Conservation (phyloP, 345 rosid species). For the Citrus hindsii region DNA sequence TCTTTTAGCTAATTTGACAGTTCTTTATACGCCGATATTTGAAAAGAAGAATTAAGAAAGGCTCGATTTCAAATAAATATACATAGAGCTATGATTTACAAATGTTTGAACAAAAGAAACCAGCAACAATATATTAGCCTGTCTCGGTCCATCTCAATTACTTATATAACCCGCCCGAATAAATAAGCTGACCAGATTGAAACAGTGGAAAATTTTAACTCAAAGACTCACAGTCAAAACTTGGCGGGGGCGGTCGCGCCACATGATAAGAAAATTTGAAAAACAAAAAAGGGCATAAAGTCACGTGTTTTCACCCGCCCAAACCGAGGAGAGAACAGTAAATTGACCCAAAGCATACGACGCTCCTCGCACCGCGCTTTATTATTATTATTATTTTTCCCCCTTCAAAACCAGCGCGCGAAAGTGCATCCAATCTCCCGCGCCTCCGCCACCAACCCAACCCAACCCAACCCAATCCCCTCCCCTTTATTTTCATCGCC, state of each 20-base stretch:
- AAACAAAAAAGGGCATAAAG: background rate
- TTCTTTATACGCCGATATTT: too few species aligned
- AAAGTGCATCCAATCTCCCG: conserved; percentile 59
- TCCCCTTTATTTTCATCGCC: conserved; percentile 14
- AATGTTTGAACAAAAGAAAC: too few species aligned
- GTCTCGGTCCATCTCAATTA: too few species aligned
- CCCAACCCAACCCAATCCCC: conserved; percentile 14
- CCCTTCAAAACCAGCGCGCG: conserved; percentile 57
- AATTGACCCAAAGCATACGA: conserved; percentile 1
- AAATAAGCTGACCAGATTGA: too few species aligned
- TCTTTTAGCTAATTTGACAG: too few species aligned
- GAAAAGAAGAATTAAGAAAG: too few species aligned
- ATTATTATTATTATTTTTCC: background rate
- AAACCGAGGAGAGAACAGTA: conserved; percentile 20
- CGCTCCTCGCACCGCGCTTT: conserved; percentile 19
- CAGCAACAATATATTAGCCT: too few species aligned
- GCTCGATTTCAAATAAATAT: too few species aligned
- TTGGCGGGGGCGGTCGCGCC: background rate
- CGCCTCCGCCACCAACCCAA: conserved; percentile 33
- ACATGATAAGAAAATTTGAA: background rate
- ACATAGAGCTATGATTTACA: too few species aligned
- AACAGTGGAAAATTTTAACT: background rate
- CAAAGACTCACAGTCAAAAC: background rate
- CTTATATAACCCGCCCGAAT: too few species aligned
- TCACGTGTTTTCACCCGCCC: conserved; percentile 14